Evolutionary conservation across 1,284 basidiomycete species (phyloP).

Genomic region (Leccinum angustisporum): DNA sequence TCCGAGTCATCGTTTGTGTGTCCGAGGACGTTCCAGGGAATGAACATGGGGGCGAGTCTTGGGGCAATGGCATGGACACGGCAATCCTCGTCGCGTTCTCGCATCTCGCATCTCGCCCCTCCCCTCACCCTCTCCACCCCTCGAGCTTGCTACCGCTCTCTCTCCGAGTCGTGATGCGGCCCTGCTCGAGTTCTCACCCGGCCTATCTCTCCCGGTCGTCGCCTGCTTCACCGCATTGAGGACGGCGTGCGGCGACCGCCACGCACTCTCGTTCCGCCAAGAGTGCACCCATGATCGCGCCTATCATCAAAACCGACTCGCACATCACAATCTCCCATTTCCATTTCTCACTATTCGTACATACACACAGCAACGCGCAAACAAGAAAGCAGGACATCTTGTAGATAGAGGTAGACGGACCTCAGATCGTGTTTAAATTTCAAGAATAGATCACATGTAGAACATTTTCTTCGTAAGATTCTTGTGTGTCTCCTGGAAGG

Average conservation of each 20-base stretch:
- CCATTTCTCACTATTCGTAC: conserved; percentile 7
- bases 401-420: conserved; percentile 45
- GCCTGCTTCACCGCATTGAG: background rate
- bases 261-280: background rate
- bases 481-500: conserved; percentile 24
- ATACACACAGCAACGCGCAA: conserved; percentile 47
- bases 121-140: no score
- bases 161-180: no score
- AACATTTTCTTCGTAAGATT: conserved; percentile 38
- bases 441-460: conserved; percentile 36
- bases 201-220: no score
- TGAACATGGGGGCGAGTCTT: no score
- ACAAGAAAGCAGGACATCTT: conserved; percentile 28
- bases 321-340: conserved; percentile 1
- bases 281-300: conserved; percentile 56
- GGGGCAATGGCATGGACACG: no score
- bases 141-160: no score
- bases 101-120: no score
- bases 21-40: no score
- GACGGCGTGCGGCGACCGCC: background rate
- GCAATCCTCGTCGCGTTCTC: no score
- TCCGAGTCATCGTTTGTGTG: no score
- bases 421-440: background rate
- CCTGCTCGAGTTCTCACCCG: no score
- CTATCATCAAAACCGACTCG: conserved; percentile 3